These are phyloP conservation scores for Lentinula sp. DNA, from an alignment of 768 basidiomycete genomes.

Conservation along the genomic window DNA sequence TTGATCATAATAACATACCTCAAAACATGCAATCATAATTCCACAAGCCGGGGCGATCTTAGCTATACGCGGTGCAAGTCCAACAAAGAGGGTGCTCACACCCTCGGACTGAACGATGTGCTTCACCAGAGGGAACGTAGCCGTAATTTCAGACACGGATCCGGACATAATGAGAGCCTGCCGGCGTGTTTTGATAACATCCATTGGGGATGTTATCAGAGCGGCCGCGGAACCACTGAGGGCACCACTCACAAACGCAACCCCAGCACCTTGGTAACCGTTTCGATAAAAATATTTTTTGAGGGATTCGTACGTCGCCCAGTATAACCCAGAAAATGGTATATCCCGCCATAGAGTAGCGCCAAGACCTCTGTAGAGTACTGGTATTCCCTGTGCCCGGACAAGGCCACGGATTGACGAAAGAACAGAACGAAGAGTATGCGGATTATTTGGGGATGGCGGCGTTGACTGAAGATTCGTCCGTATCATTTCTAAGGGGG, in stretches of 20 bases:
- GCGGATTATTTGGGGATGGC: conserved; percentile 57
- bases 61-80: conserved; percentile 79
- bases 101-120: conserved; percentile 81
- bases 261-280: conserved; percentile 51
- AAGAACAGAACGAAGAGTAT: conserved; percentile 74
- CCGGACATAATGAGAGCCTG: conserved; percentile 76
- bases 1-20: conserved; percentile 42
- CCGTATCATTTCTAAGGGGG: conserved; percentile 88
- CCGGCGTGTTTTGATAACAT: conserved; percentile 91
- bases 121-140: conserved; percentile 49
- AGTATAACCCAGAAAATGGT: conserved; percentile 95
- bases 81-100: conserved; percentile 70
- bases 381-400: conserved; percentile 54
- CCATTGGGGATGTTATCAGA: conserved; percentile 89
- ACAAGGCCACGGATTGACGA: conserved; percentile 55
- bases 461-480: conserved; percentile 93
- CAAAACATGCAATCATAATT: conserved; percentile 95
- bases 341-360: conserved; percentile 96
- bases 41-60: conserved; percentile 99
- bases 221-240: conserved; percentile 84
- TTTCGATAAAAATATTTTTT: conserved; percentile 56
- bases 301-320: conserved; percentile 89
- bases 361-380: conserved; percentile 87
- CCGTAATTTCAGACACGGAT: conserved; percentile 27
- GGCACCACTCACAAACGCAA: conserved; percentile 89